Evolutionary conservation across 2,329 filamentous ascomycete species (phyloP).

Genomic region (Cordyceps farinosa): DNA sequence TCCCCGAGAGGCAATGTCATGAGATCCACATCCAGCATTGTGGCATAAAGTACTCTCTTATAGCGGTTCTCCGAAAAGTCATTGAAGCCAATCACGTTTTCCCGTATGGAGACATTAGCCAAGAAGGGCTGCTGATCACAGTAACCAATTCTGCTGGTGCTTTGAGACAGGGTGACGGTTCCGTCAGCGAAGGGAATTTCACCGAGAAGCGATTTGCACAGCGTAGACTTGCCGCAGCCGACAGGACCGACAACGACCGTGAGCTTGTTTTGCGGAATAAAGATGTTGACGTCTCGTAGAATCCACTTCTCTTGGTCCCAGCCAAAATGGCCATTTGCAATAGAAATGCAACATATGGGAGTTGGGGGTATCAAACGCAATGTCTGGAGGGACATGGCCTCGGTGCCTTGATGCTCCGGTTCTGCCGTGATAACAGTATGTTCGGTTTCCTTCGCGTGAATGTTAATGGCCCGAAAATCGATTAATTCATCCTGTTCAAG

Average conservation of each 20-base stretch:
- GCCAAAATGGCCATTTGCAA: constrained; percentile 28
- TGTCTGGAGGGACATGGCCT: neutral
- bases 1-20: constrained; percentile 27
- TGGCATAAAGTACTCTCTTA: constrained; percentile 22
- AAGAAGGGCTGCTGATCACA: constrained; percentile 27
- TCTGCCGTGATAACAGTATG: neutral
- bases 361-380: too few species aligned
- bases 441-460: neutral
- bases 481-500: neutral
- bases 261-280: constrained; percentile 28
- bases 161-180: neutral
- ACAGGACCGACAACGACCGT: constrained; percentile 39
- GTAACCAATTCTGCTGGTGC: constrained; percentile 21
- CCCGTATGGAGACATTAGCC: constrained; percentile 23
- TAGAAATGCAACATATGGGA: neutral
- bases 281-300: constrained; percentile 32
- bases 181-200: constrained; percentile 19
- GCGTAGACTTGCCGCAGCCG: constrained; percentile 39
- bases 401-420: neutral
- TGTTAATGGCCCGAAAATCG: neutral
- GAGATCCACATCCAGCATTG: constrained; percentile 23
- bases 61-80: constrained; percentile 22
- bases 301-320: constrained; percentile 29
- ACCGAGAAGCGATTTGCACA: constrained; percentile 34
- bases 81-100: constrained; percentile 24